Percentiles rank a stretch among this genome's conserved stretches.
Conservation (phyloP, 2,329 filamentous ascomycete genomes). For the Pyrenophora teres region DNA sequence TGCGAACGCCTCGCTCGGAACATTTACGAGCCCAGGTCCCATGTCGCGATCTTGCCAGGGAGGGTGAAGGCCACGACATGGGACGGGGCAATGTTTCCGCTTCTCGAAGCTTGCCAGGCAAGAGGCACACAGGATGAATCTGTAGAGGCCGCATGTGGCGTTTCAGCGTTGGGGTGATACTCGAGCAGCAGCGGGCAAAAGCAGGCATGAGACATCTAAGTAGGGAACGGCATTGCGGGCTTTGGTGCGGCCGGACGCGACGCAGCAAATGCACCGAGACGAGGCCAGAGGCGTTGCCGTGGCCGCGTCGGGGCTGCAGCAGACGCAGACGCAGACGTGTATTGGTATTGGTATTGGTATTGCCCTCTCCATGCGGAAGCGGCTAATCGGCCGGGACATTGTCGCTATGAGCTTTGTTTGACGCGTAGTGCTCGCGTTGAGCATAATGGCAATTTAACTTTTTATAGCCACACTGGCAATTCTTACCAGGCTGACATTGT, state of each 20-base stretch:
- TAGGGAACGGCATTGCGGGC: constrained; percentile 21
- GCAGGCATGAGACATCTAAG: constrained; percentile 26
- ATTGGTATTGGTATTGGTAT: background rate
- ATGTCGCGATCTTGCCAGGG: constrained; percentile 44
- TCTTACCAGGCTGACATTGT: constrained; percentile 20
- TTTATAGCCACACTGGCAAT: constrained; percentile 23
- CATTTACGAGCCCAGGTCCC: constrained; percentile 47
- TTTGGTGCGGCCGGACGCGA: constrained; percentile 14
- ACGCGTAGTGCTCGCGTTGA: constrained; percentile 32
- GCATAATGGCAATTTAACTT: constrained; percentile 36
- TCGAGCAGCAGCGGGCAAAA: constrained; percentile 21
- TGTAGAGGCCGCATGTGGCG: constrained; percentile 30
- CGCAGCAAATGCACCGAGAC: constrained; percentile 26
- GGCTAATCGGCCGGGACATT: constrained; percentile 23
- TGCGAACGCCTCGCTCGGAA: constrained; percentile 46
- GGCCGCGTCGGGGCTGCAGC: constrained; percentile 40
- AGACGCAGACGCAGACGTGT: constrained; percentile 19
- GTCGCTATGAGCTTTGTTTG: constrained; percentile 19
- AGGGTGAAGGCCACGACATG: constrained; percentile 26
- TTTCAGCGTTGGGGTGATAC: constrained; percentile 26
- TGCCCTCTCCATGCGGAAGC: constrained; percentile 15
- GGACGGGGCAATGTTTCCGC: constrained; percentile 29
- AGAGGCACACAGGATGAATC: constrained; percentile 4
- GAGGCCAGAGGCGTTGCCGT: constrained; percentile 5
- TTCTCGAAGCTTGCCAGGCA: constrained; percentile 37